Base-by-base conservation (phyloP, 2,329 filamentous ascomycete species). In the Penicillium sp. region DNA sequence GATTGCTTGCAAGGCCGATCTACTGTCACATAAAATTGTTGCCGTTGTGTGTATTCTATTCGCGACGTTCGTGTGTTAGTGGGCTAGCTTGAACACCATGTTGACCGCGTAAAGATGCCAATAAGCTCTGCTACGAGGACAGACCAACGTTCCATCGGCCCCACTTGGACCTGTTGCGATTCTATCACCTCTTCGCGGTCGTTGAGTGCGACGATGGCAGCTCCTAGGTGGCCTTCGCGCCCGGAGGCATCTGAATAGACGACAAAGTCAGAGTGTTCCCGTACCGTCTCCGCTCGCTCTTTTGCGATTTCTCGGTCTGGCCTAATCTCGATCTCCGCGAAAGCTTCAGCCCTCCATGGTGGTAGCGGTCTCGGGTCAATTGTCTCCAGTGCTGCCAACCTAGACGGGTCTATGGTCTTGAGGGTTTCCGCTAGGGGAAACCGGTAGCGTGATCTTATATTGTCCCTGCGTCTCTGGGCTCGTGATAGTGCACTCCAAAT, bases 121-220 rank as follows among this genome's bases (percentile, higher is more conserved):
- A 62, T 58, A 12, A 58, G 49, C 43, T 63, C 61, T n/a, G 53
- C 57, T 2, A 47, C 47, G 28, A 62, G 50, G 7, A 62, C 54
- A 2, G 58, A 58, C 59, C 57, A 62, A 1, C 53, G 46, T 29
- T 55, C 58, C 38, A 57, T 57, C n/a, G 47, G 45, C 35, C 52
- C 49, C 1, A 53, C 49, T 27, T 54, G 41, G 20, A 57, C 25
- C 38, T 57, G 28, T 40, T 42, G 24, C 9, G 31, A 44, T 39
- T 54, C 49, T 1, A 41, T 18, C 5, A 47, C 33, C 44, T 54
- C 25, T 23, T 40, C 4, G 7, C 31, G 15, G 18, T 48, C 37
- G 29, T 54, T 15, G 18, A 54, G 41, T 31, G 44, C 33, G 3
- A 42, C 27, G 1, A 42, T 37, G 8, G 56, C 54, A 6, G 55